Evolutionary conservation across 2,329 filamentous ascomycete species (phyloP).

Genomic region (Microsporum audouinii): DNA sequence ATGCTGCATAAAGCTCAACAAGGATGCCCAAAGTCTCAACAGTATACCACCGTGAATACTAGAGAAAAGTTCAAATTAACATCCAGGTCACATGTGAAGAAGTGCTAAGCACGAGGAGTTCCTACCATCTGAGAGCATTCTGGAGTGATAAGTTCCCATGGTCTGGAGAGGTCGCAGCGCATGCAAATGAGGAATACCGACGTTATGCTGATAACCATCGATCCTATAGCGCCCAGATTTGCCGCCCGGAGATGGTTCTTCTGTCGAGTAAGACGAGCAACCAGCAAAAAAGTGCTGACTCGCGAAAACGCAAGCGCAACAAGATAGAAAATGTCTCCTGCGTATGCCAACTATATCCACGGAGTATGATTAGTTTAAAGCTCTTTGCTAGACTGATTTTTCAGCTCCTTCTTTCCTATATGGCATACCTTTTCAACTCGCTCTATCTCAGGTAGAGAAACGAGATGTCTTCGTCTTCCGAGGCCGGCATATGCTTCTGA

Average conservation of each 20-base stretch:
- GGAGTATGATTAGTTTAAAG: neutral
- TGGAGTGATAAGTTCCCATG: slow-evolving; percentile 10
- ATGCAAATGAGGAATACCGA: slow-evolving; percentile 12
- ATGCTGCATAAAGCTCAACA: slow-evolving; percentile 10
- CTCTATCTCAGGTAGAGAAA: slow-evolving; percentile 2
- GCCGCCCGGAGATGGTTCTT: slow-evolving; percentile 10
- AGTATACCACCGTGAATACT: slow-evolving; percentile 13
- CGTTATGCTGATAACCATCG: slow-evolving; percentile 6
- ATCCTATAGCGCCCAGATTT: slow-evolving; percentile 5
- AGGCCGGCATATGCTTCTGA: slow-evolving; percentile 12
- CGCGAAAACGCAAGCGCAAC: slow-evolving; percentile 13
- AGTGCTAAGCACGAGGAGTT: neutral
- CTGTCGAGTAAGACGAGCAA: slow-evolving; percentile 13
- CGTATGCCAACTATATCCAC: slow-evolving; percentile 9
- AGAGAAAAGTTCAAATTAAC: neutral
- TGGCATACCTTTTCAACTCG: slow-evolving; percentile 10
- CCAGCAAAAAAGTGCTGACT: slow-evolving; percentile 11
- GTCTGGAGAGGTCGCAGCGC: slow-evolving; percentile 10
- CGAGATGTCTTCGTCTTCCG: slow-evolving; percentile 8
- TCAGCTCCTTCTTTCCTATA: neutral
- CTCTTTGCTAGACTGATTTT: neutral
- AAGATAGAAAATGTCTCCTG: slow-evolving; percentile 13
- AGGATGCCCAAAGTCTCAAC: slow-evolving; percentile 12
- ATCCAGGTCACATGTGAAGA: neutral
- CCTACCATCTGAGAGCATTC: slow-evolving; percentile 11